Percentiles rank a stretch among this genome's conserved stretches.
These are phyloP conservation scores for Nissolia schottii DNA, from an alignment of 306 rosid genomes.

Conservation along the genomic window DNA sequence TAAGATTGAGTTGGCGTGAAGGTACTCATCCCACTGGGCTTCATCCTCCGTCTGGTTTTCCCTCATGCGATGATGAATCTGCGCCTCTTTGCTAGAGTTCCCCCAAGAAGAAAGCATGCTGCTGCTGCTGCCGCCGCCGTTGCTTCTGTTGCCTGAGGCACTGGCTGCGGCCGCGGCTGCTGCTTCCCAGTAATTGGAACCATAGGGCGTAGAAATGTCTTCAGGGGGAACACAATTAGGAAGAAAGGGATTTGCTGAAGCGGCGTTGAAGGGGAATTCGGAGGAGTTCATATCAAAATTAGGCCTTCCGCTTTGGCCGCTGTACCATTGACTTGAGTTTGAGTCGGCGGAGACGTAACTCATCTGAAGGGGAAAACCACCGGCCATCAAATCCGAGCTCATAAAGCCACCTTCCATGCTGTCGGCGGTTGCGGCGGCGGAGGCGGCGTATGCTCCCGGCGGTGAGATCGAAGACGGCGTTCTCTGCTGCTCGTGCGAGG, in stretches of 20 bases:
- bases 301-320: constrained; percentile 30
- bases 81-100: constrained; percentile 26
- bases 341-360: constrained; percentile 35
- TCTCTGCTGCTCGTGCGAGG: constrained; percentile 38
- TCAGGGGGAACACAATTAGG: constrained; percentile 31
- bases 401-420: too few relatives aligned
- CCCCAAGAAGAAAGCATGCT: too few relatives aligned
- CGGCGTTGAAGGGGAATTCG: constrained; percentile 35
- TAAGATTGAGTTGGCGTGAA: constrained; percentile 41
- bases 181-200: constrained; percentile 42
- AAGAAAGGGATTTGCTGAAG: constrained; percentile 26
- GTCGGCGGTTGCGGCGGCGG: too few relatives aligned
- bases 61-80: constrained; percentile 30
- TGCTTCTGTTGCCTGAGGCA: constrained; percentile 32
- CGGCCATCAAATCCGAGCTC: constrained; percentile 39
- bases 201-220: constrained; percentile 23
- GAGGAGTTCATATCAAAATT: constrained; percentile 41
- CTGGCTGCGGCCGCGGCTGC: too few relatives aligned
- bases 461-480: constrained; percentile 31
- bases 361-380: constrained; percentile 38
- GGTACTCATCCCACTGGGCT: constrained; percentile 44
- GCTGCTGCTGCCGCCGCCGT: constrained; percentile 28
- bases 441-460: too few relatives aligned
- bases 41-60: constrained; percentile 35
- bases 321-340: constrained; percentile 37